Evolutionary conservation across 768 basidiomycete genomes (phyloP).

Genomic region (Gloeopeniophorella convolvens): DNA sequence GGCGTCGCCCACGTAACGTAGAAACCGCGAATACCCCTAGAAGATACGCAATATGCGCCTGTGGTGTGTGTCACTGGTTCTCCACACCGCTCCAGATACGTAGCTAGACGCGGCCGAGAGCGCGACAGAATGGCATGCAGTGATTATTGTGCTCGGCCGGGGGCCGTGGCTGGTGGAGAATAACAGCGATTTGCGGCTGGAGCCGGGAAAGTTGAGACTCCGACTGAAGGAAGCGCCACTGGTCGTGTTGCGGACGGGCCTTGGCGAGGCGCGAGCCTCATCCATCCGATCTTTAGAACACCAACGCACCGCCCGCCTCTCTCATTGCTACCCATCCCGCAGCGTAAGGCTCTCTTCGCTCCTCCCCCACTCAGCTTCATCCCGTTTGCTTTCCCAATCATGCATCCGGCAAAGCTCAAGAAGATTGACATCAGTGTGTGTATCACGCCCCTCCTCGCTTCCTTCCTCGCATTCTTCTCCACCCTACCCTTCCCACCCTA

Average conservation of each 20-base stretch:
- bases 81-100: too few relatives aligned
- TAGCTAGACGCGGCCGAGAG: too few relatives aligned
- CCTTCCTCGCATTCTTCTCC: neutral
- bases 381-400: slow-evolving; percentile 27
- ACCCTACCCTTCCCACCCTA: neutral
- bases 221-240: neutral
- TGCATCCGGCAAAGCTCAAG: slow-evolving; percentile 78
- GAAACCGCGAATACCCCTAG: too few relatives aligned
- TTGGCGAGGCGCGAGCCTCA: too few relatives aligned
- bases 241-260: too few relatives aligned
- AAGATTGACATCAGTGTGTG: slow-evolving; percentile 93
- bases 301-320: neutral
- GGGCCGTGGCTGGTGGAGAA: too few relatives aligned
- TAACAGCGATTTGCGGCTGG: slow-evolving; percentile 1
- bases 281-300: neutral
- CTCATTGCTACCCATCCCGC: slow-evolving; percentile 5
- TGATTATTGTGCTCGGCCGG: too few relatives aligned
- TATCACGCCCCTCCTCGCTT: slow-evolving; percentile 21
- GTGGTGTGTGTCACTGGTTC: neutral
- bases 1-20: too few relatives aligned
- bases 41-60: neutral
- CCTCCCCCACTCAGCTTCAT: slow-evolving; percentile 17
- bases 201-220: slow-evolving; percentile 6
- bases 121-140: too few relatives aligned
- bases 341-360: slow-evolving; percentile 21